These are phyloP conservation scores for Arctium minus DNA, from an alignment of 129 eudicot species.

Conservation along the genomic window DNA sequence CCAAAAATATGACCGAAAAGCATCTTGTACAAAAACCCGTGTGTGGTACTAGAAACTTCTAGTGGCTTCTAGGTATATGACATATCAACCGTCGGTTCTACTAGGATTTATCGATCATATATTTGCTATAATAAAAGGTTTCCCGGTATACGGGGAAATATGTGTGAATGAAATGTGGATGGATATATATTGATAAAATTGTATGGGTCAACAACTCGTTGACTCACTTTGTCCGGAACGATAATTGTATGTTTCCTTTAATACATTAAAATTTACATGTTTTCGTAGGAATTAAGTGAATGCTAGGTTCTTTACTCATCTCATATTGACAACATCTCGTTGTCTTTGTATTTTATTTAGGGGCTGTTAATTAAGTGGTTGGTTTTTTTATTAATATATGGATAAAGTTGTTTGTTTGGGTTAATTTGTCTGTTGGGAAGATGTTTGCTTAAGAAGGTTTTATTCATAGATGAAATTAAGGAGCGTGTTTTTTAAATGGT, in stretches of 20 bases:
- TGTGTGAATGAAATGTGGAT: conserved; percentile 7
- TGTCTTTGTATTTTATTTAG: not conserved
- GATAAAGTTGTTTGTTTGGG: too few species aligned
- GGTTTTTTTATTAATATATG: too few species aligned
- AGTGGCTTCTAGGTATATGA: conserved; percentile 13
- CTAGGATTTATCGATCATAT: conserved; percentile 6
- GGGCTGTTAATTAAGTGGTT: too few species aligned
- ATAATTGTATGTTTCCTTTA: not conserved
- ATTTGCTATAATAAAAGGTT: conserved; percentile 11
- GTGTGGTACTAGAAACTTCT: conserved; percentile 17
- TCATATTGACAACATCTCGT: conserved; percentile 25
- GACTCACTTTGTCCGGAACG: conserved; percentile 28
- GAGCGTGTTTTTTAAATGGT: too few species aligned
- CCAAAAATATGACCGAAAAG: not conserved
- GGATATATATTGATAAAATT: not conserved
- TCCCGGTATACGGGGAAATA: conserved; percentile 14
- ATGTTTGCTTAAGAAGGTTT: too few species aligned
- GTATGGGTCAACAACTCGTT: conserved; percentile 58
- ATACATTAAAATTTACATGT: not conserved
- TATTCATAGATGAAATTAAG: too few species aligned
- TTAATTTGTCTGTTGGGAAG: too few species aligned
- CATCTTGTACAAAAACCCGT: conserved; percentile 12
- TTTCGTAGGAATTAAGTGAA: not conserved
- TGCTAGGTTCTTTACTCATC: not conserved
- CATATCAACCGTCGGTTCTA: not conserved